A percentile compares a stretch with the other conserved stretches of the same genome.
These are phyloP conservation scores for Elasticomyces elasticus DNA, from an alignment of 495 filamentous ascomycete species.

Conservation along the genomic window DNA sequence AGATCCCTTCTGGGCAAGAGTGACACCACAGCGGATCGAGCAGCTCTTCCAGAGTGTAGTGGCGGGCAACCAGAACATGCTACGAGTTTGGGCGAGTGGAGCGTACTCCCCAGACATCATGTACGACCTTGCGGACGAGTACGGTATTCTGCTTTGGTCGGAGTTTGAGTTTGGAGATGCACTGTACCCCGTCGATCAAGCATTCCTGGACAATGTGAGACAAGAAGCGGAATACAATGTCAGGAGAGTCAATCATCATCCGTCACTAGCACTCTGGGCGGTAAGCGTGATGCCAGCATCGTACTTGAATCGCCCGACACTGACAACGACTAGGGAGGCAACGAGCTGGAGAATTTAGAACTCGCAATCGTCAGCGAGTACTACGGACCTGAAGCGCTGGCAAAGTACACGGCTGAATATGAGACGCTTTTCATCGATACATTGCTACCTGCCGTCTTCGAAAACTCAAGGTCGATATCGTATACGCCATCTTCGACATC, in stretches of 20 bases:
- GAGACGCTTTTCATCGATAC: constrained; percentile 53
- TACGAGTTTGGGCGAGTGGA: constrained; percentile 57
- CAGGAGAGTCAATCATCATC: constrained; percentile 55
- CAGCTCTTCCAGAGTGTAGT: constrained; percentile 48
- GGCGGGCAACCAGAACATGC: constrained; percentile 59
- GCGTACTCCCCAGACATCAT: constrained; percentile 58
- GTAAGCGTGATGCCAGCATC: background rate
- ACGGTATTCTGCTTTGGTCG: constrained; percentile 53
- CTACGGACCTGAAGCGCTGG: constrained; percentile 39
- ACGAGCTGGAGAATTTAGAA: constrained; percentile 53
- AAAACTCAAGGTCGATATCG: constrained; percentile 54
- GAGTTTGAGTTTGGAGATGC: constrained; percentile 60
- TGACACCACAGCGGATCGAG: constrained; percentile 44
- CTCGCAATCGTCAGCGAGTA: constrained; percentile 37
- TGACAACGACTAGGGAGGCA: no score
- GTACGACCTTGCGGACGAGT: constrained; percentile 57
- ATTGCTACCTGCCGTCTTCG: constrained; percentile 52
- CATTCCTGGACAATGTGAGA: constrained; percentile 49
- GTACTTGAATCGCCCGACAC: no score
- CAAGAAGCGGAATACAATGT: constrained; percentile 54
- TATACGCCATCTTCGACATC: constrained; percentile 59
- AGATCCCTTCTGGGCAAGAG: constrained; percentile 57
- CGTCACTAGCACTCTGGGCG: constrained; percentile 57
- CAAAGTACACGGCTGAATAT: constrained; percentile 45
- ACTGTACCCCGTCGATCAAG: constrained; percentile 47